Evolutionary conservation across 768 basidiomycete genomes (phyloP), one percentile per base, ranked within the genome.

Genomic region (Austroboletus festivus): DNA sequence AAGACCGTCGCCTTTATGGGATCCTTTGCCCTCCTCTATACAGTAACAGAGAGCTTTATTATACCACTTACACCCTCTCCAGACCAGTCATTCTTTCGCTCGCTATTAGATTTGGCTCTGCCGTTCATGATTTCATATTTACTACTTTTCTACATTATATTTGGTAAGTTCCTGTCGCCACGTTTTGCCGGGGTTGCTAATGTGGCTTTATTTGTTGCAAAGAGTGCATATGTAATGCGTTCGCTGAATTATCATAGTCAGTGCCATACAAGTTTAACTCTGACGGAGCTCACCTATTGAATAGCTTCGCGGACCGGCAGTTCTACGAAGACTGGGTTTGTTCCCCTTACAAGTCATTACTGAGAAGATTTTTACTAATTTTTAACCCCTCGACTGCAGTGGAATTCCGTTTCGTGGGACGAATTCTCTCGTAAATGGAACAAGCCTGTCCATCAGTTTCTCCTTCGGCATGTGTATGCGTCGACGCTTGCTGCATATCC

Each of bases 391-490:
- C 18, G 16, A 47, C 19, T 21, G 28, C n/a, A 82, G 89, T 97
- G 95, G 95, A 98, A 98, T 68, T 92, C 92, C 6, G 92, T 87
- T 0, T 90, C 92, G 2, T 93, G 89, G 89, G 95, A 97, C 57
- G 92, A 97, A 67, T 97, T 95, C 66, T 89, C 94, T 4, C 84
- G 96, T 38, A 94, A 95, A 71, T 98, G 96, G 95, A 98, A 98
- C 71, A 93, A 90, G 55, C 95, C 95, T 11, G 95, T 97, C 26
- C 86, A 98, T 56, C 77, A 78, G n/a, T 91, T 91, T 78, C 80
- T 99, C 33, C 78, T 98, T 16, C 83, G 92, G 11, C 96, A 99
- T 63, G 93, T 99, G 26, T 99, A 99, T 58, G 86, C 93, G 3
- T 87, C 93, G 10, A 82, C 90, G 7, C 90, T 95, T 48, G 72